These are phyloP conservation scores for Pachyrhizus erosus DNA, from an alignment of 306 rosid species.

Conservation along the genomic window DNA sequence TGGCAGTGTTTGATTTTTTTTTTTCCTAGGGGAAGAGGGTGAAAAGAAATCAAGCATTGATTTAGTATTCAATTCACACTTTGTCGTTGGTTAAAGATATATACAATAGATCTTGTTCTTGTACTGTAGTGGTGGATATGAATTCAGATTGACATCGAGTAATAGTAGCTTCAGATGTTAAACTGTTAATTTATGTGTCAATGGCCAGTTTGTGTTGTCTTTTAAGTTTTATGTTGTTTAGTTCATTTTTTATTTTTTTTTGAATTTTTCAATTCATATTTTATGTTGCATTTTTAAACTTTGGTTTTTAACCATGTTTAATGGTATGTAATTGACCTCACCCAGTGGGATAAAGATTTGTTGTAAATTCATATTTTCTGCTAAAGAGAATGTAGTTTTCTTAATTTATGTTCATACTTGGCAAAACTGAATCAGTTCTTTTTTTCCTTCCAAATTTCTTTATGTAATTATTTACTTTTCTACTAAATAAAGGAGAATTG, in stretches of 20 bases:
- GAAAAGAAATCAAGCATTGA: background rate
- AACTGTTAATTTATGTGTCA: constrained; percentile 18
- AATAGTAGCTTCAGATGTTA: constrained; percentile 4
- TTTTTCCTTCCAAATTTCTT: background rate
- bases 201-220: constrained; percentile 27
- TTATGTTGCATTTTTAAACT: too few relatives aligned
- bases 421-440: background rate
- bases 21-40: constrained; percentile 2
- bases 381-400: background rate
- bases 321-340: too few relatives aligned
- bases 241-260: background rate
- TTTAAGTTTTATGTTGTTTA: background rate
- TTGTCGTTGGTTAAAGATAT: background rate
- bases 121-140: background rate
- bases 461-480: background rate
- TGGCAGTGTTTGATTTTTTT: background rate
- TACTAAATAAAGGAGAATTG: background rate
- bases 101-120: constrained; percentile 5
- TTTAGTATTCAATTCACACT: background rate
- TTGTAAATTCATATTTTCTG: background rate
- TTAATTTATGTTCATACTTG: background rate
- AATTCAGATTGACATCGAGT: background rate
- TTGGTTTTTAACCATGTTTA: too few relatives aligned
- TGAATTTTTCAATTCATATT: background rate
- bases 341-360: too few relatives aligned